Percentiles rank a stretch among this genome's conserved stretches.
These are phyloP conservation scores for Wakefieldia striispora DNA, from an alignment of 768 basidiomycete species.

Conservation along the genomic window DNA sequence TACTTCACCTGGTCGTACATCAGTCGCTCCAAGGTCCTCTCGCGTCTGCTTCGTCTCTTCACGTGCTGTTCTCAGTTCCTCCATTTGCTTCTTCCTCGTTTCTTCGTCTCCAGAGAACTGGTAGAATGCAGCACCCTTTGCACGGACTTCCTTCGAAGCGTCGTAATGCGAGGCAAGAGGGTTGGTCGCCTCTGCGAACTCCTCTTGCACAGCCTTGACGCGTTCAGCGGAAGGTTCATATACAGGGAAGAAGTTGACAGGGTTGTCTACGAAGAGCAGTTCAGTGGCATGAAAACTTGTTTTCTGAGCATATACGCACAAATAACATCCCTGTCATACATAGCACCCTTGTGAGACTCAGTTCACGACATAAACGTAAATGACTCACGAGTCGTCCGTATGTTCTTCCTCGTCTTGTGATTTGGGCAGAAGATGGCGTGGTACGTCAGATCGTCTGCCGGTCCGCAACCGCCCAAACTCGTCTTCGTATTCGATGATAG, in stretches of 20 bases:
- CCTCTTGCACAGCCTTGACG: constrained; percentile 68
- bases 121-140: constrained; percentile 89
- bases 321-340: constrained; percentile 52
- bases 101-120: constrained; percentile 89
- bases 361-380: neutral
- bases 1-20: constrained; percentile 65
- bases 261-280: constrained; percentile 54
- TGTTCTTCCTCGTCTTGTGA: constrained; percentile 40
- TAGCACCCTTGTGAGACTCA: constrained; percentile 2
- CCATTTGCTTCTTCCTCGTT: constrained; percentile 75
- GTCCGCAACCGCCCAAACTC: constrained; percentile 81
- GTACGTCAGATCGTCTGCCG: constrained; percentile 71
- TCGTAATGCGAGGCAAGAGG: constrained; percentile 81
- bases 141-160: constrained; percentile 75
- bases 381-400: constrained; percentile 56
- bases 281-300: neutral
- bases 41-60: constrained; percentile 68
- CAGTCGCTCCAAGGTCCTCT: constrained; percentile 57
- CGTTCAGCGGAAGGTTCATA: constrained; percentile 84
- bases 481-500: constrained; percentile 81
- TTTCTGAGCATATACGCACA: constrained; percentile 34
- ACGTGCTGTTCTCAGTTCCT: constrained; percentile 64
- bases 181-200: constrained; percentile 63
- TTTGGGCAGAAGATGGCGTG: constrained; percentile 55
- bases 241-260: constrained; percentile 81